Evolutionary conservation across 129 eudicot genomes (phyloP).

Genomic region (Gnaphalium uliginosum): DNA sequence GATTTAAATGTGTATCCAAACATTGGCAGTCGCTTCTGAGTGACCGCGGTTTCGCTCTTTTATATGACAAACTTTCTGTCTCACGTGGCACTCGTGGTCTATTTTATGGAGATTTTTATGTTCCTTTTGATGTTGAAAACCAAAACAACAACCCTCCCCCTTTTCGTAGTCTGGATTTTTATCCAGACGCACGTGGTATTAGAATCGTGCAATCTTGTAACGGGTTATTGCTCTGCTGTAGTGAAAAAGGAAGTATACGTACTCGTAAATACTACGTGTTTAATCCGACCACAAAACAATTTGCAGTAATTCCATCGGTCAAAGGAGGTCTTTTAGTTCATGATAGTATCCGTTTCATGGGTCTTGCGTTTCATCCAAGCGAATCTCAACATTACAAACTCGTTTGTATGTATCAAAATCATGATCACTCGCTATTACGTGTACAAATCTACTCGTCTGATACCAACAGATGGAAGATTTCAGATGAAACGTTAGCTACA

Average conservation of each 20-base stretch:
- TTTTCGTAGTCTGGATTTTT: neutral
- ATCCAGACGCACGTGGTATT: neutral
- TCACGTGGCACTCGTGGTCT: neutral
- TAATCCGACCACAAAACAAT: slow-evolving; percentile 25
- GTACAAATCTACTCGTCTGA: too few species aligned
- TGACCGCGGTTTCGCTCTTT: neutral
- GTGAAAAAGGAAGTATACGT: neutral
- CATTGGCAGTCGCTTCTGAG: neutral
- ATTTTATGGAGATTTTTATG: neutral
- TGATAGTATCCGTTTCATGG: slow-evolving; percentile 10
- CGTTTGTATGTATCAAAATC: neutral
- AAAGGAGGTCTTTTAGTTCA: neutral
- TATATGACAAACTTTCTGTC: neutral
- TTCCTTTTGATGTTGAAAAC: slow-evolving; percentile 1
- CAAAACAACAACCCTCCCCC: neutral
- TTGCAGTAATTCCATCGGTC: neutral
- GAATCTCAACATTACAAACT: slow-evolving; percentile 13
- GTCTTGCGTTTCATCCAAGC: slow-evolving; percentile 12
- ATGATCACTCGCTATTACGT: too few species aligned
- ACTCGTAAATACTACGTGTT: slow-evolving; percentile 16
- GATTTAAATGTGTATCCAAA: neutral
- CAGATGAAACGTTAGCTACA: too few species aligned
- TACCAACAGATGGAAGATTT: too few species aligned
- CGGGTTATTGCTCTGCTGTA: neutral
- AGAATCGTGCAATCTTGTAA: slow-evolving; percentile 1